phyloP scores from a whole-genome alignment of 805 yeast genomes.

The Cyberlindnera mrakii region DNA sequence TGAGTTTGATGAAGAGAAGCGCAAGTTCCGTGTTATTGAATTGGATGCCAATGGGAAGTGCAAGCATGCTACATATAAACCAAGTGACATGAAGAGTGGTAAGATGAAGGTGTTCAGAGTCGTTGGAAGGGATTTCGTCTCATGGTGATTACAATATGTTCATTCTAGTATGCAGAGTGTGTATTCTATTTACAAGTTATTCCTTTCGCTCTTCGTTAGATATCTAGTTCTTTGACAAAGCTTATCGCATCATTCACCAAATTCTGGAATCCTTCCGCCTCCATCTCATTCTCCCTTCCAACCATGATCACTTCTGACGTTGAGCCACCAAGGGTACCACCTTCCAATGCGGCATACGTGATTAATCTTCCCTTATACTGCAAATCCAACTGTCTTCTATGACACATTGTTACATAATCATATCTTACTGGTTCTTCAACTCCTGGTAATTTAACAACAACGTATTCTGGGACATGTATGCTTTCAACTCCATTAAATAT shows the following conservation, averaged over 20 bases:
- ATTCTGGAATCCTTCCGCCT: conserved; percentile 10
- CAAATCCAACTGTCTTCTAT: conserved; percentile 40
- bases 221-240: conserved; percentile 12
- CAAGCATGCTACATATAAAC: conserved; percentile 54
- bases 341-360: conserved; percentile 44
- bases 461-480: conserved; percentile 32
- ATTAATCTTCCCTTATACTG: conserved; percentile 28
- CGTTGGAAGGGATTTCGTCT: conserved; percentile 65
- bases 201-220: not conserved
- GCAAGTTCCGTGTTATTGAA: conserved; percentile 64
- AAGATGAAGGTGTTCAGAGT: conserved; percentile 73
- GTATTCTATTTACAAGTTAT: conserved; percentile 2
- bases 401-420: conserved; percentile 36
- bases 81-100: conserved; percentile 74
- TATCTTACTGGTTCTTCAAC: conserved; percentile 36
- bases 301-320: conserved; percentile 43
- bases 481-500: conserved; percentile 34
- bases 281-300: conserved; percentile 24
- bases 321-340: conserved; percentile 55
- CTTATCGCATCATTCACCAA: conserved; percentile 15
- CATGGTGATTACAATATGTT: conserved; percentile 43
- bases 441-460: conserved; percentile 32
- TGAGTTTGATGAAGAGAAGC: conserved; percentile 70
- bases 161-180: not conserved
- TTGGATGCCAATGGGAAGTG: conserved; percentile 44